A percentile compares a stretch with the other conserved stretches of the same genome.
Conservation (phyloP, 352 stramenopile genomes). For the Pythium rishiriense region DNA sequence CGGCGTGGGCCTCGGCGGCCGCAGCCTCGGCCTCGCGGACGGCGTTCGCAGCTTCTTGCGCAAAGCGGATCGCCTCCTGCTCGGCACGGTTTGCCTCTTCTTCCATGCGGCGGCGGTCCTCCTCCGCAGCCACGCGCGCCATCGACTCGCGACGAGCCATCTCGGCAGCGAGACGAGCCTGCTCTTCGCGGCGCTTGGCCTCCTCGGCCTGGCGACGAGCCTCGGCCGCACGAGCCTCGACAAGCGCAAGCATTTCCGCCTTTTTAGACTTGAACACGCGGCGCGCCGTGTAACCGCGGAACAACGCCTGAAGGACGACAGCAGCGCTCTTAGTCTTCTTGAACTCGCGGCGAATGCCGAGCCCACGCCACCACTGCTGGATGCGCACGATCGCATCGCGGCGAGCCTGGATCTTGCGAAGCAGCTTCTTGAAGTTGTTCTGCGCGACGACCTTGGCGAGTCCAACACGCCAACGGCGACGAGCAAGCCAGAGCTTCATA, state of each 20-base stretch:
- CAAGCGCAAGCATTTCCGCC: constrained; percentile 80
- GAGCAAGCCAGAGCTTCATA: constrained; percentile 76
- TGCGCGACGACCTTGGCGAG: constrained; percentile 71
- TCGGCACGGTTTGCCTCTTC: constrained; percentile 68
- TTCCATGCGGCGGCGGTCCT: constrained; percentile 68
- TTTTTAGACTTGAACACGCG: constrained; percentile 83
- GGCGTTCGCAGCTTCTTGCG: constrained; percentile 52
- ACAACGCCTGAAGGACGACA: constrained; percentile 75
- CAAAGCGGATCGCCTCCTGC: constrained; percentile 57
- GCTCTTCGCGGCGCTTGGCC: constrained; percentile 81
- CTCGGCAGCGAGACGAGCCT: constrained; percentile 58
- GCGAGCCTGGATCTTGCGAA: constrained; percentile 67
- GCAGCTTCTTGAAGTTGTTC: constrained; percentile 48
- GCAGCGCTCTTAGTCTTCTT: constrained; percentile 79
- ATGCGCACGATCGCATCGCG: constrained; percentile 63
- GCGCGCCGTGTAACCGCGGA: constrained; percentile 76
- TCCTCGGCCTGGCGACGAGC: constrained; percentile 75
- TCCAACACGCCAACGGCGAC: constrained; percentile 65
- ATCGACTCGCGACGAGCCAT: constrained; percentile 57
- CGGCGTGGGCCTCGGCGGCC: constrained; percentile 72
- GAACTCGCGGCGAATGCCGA: constrained; percentile 72
- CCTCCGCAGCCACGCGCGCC: constrained; percentile 48
- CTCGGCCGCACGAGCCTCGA: constrained; percentile 71
- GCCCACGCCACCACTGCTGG: constrained; percentile 84
- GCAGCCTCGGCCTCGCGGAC: constrained; percentile 64